These are phyloP conservation scores for Luffa aegyptiaca DNA, from an alignment of 306 rosid genomes.

Conservation along the genomic window DNA sequence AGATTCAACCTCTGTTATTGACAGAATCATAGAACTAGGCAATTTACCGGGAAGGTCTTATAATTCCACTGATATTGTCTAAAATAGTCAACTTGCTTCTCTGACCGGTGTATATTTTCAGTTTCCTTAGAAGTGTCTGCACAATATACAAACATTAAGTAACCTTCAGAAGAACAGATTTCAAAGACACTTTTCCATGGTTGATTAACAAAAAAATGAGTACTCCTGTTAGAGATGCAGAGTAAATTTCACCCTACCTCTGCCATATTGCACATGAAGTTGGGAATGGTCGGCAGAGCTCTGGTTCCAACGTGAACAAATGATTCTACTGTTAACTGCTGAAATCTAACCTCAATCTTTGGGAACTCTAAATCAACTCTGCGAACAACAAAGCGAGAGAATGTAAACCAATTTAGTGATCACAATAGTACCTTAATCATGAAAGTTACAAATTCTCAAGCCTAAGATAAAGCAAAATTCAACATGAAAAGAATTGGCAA, in stretches of 20 bases:
- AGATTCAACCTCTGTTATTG: neutral
- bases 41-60: conserved; percentile 76
- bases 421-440: neutral
- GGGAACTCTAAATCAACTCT: conserved; percentile 84
- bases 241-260: conserved; percentile 38
- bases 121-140: conserved; percentile 61
- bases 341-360: conserved; percentile 87
- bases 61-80: conserved; percentile 60
- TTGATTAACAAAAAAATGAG: neutral
- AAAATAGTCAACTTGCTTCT: conserved; percentile 86
- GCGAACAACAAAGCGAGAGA: conserved; percentile 12
- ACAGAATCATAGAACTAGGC: neutral
- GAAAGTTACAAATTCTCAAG: neutral
- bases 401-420: neutral
- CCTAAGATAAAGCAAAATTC: neutral
- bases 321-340: conserved; percentile 64
- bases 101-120: conserved; percentile 33
- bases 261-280: conserved; percentile 68
- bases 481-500: neutral
- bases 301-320: conserved; percentile 91
- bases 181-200: neutral
- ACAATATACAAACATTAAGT: neutral
- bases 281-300: conserved; percentile 93
- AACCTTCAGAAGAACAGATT: neutral
- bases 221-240: neutral